Evolutionary conservation across 2,329 filamentous ascomycete genomes (phyloP).

Genomic region (Elsinoe necatrix): DNA sequence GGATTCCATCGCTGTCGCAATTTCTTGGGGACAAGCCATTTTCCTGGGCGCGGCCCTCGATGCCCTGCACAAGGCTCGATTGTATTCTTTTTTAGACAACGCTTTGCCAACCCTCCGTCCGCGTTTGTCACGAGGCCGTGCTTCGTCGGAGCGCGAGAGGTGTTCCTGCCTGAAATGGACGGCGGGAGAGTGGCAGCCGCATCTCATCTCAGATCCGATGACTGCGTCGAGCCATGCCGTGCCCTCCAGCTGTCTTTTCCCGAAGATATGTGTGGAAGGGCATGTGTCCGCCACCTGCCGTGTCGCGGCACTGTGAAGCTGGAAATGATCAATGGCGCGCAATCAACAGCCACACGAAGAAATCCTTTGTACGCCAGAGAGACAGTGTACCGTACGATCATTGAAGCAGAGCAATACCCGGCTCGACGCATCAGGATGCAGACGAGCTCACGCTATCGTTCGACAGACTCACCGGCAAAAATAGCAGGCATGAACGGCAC

Average conservation of each 20-base stretch:
- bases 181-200: not conserved
- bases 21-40: not conserved
- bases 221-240: not conserved
- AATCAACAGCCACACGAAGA: too few relatives aligned
- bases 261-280: not conserved
- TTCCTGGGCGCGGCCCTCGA: slow-evolving; percentile 5
- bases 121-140: not conserved
- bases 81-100: not conserved
- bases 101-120: not conserved
- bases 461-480: too few relatives aligned
- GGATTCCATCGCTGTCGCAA: not conserved
- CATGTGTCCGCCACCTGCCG: not conserved
- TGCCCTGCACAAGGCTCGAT: not conserved
- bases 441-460: too few relatives aligned
- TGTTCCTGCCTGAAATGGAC: slow-evolving; percentile 1
- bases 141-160: not conserved
- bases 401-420: too few relatives aligned
- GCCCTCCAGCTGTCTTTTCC: too few relatives aligned
- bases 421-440: too few relatives aligned
- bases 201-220: slow-evolving; percentile 2
- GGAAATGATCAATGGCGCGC: too few relatives aligned
- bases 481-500: not conserved
- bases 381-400: too few relatives aligned
- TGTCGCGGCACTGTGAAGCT: too few relatives aligned
- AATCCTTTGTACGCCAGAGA: too few relatives aligned